Evolutionary conservation across 352 stramenopile genomes (phyloP), one percentile per base, ranked within the genome.

Genomic region (Phytophthora pini): DNA sequence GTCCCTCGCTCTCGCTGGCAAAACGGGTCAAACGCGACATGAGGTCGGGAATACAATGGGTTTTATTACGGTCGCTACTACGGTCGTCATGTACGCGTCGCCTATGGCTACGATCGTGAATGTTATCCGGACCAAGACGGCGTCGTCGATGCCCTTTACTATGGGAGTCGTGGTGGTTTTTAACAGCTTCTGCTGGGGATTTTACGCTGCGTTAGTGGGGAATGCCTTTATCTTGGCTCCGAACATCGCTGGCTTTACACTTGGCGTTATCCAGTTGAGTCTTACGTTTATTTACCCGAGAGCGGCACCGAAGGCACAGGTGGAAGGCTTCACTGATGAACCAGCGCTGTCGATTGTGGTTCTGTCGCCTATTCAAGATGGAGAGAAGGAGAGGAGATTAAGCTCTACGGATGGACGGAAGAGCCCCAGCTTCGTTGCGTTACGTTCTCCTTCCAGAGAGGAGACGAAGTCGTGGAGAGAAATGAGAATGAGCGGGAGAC

Each of bases 101-200:
- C 77, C 77, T 0, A 75, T 87, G 44, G 65, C 69, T 11, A 77
- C 66, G 0, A 77, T 89, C 41, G 68, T 57, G 26, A 53, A 58
- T 5, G 77, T 84, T 1, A 24, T 88, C 2, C 66, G 48, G 3
- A 79, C 66, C 15, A 84, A 81, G 52, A 82, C 68, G 2, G 58
- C 72, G 4, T 72, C 71, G 13, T 84, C 70, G 13, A 80, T 87
- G 61, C 70, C 68, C 7, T 73, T 87, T 38, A 69, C 65, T 1
- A 86, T 89, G 77, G 66, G 77, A 9, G 26, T 77, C 6, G 70
- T 82, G 0, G 71, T 74, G 5, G 49, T 80, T 0, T n/a, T 72
- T 22, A 89, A 87, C 58, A 83, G 81, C 31, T 67, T 65, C 6
- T 65, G 79, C 15, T 87, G 77, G 78, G 66, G 71, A 3, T 53